Evolutionary conservation across 2,329 filamentous ascomycete genomes (phyloP).

Genomic region (Phyllosticta ampelicida): DNA sequence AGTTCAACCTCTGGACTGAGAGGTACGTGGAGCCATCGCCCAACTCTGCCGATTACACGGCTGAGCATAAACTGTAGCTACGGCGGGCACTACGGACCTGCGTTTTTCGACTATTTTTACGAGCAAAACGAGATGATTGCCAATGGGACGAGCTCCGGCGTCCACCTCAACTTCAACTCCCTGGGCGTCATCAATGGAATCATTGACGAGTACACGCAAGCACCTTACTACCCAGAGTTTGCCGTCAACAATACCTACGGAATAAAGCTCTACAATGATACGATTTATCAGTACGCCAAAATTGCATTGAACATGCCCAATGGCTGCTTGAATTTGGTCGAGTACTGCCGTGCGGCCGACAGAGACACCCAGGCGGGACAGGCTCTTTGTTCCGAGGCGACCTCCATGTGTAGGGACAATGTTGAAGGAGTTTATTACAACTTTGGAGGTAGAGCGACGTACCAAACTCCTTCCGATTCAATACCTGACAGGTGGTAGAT

Average conservation of each 20-base stretch:
- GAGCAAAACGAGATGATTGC: constrained; percentile 46
- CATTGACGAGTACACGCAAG: constrained; percentile 41
- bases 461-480: too few species aligned
- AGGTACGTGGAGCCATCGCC: constrained; percentile 21
- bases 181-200: constrained; percentile 44
- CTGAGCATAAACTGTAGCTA: constrained; percentile 18
- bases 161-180: constrained; percentile 43
- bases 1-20: constrained; percentile 51
- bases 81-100: constrained; percentile 40
- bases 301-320: constrained; percentile 38
- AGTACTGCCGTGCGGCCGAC: constrained; percentile 41
- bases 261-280: constrained; percentile 45
- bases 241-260: constrained; percentile 47
- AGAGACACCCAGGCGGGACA: constrained; percentile 22
- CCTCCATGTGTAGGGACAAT: constrained; percentile 44
- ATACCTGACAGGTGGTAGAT: too few species aligned
- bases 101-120: constrained; percentile 48
- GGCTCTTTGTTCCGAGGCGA: constrained; percentile 44
- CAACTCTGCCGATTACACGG: not conserved
- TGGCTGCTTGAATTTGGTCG: constrained; percentile 34
- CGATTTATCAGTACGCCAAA: constrained; percentile 48
- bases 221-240: constrained; percentile 40
- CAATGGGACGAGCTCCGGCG: constrained; percentile 38
- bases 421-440: constrained; percentile 48
- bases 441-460: constrained; percentile 40